A percentile compares a stretch with the other conserved stretches of the same genome.
phyloP scores from a whole-genome alignment of 345 rosid species.

The Melaleuca quinquenervia region DNA sequence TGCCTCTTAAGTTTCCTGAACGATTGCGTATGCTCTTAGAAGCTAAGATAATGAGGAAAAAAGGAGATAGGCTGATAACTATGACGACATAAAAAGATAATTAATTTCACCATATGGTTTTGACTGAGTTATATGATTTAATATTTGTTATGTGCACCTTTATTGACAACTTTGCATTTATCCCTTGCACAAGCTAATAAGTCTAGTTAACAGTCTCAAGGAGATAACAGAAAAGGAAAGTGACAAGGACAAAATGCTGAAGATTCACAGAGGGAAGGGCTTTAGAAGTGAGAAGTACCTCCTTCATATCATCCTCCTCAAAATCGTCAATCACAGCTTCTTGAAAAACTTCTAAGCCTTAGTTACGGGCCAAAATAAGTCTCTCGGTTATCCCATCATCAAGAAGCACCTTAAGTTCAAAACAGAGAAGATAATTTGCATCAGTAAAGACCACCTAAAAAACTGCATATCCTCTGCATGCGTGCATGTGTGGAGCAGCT shows the following conservation, averaged over 20 bases:
- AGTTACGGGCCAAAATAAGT: constrained; percentile 54
- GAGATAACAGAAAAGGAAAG: not conserved
- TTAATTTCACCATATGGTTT: not conserved
- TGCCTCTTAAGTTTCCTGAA: not conserved
- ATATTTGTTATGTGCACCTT: not conserved
- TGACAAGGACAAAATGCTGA: not conserved
- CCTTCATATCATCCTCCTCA: constrained; percentile 71
- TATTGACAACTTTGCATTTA: not conserved
- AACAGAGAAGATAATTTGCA: not conserved
- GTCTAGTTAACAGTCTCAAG: not conserved
- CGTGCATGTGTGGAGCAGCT: not conserved
- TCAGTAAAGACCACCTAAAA: not conserved
- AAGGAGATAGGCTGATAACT: not conserved
- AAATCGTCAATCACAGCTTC: constrained; percentile 72
- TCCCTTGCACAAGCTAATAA: not conserved
- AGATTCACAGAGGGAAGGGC: constrained; percentile 4
- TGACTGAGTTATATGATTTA: not conserved
- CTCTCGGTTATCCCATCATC: constrained; percentile 91
- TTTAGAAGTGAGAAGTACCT: constrained; percentile 21
- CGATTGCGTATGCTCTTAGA: not conserved
- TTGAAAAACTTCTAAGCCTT: constrained; percentile 66
- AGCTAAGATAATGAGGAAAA: not conserved
- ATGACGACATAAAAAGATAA: not conserved
- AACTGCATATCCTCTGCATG: not conserved
- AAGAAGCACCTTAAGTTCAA: constrained; percentile 47